These are phyloP conservation scores for Heterobasidion irregulare DNA, from an alignment of 1,284 basidiomycete genomes.

Conservation along the genomic window DNA sequence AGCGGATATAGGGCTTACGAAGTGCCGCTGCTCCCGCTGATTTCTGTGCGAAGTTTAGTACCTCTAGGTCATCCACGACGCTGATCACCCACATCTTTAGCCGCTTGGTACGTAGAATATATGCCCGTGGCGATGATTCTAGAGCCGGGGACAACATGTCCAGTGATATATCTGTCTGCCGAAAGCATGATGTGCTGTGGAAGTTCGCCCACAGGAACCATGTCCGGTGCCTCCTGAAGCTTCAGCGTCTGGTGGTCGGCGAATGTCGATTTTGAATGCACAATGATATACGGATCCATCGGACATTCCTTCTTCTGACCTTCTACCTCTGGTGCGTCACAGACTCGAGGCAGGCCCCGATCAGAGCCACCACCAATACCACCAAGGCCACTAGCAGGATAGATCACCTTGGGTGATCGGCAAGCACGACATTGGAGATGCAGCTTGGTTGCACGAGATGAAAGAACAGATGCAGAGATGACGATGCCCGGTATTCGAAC, in stretches of 20 bases:
- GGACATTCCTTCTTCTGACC: constrained; percentile 90
- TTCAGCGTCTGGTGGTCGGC: constrained; percentile 97
- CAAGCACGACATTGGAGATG: constrained; percentile 93
- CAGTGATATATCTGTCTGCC: constrained; percentile 84
- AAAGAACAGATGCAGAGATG: constrained; percentile 92
- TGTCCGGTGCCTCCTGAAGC: constrained; percentile 97
- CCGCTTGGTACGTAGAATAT: constrained; percentile 90
- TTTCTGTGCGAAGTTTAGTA: constrained; percentile 41
- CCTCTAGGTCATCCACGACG: not conserved
- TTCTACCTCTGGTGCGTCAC: constrained; percentile 68
- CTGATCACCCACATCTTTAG: constrained; percentile 59
- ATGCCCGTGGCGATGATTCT: constrained; percentile 94
- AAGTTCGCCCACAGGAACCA: constrained; percentile 98
- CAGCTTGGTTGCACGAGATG: constrained; percentile 88
- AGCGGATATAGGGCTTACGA: constrained; percentile 90
- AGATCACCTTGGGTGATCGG: constrained; percentile 73
- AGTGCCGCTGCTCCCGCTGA: constrained; percentile 72
- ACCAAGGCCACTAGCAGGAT: constrained; percentile 80
- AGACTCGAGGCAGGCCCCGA: constrained; percentile 75
- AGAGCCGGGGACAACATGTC: constrained; percentile 90
- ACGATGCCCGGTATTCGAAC: constrained; percentile 98
- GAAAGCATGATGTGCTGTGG: constrained; percentile 94
- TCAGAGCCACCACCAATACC: constrained; percentile 78
- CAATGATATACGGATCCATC: constrained; percentile 91
- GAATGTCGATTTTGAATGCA: constrained; percentile 93